phyloP scores from a whole-genome alignment of 140 eudicot genomes.

The Senecio squalidus region DNA sequence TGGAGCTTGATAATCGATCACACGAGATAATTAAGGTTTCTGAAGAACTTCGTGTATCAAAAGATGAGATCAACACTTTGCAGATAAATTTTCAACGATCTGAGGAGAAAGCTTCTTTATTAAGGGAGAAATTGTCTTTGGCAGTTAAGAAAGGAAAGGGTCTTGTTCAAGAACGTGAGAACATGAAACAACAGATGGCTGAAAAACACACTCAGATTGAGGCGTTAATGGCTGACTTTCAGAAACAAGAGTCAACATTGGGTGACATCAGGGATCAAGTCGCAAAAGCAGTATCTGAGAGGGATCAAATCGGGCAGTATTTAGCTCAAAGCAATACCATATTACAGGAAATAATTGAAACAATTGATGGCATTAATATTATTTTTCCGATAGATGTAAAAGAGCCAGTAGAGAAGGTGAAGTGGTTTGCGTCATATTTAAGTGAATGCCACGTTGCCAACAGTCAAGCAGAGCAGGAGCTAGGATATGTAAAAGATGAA shows the following conservation, averaged over 20 bases:
- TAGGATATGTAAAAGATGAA: constrained; percentile 47
- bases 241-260: constrained; percentile 39
- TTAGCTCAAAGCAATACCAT: constrained; percentile 56
- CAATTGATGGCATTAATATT: constrained; percentile 45
- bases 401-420: constrained; percentile 73
- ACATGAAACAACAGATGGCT: constrained; percentile 50
- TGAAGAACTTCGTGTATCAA: constrained; percentile 43
- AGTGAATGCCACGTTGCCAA: constrained; percentile 52
- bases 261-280: constrained; percentile 49
- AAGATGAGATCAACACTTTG: constrained; percentile 47
- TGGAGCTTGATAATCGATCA: constrained; percentile 39
- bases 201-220: constrained; percentile 77
- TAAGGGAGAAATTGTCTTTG: constrained; percentile 89
- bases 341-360: constrained; percentile 50
- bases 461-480: constrained; percentile 47
- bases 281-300: constrained; percentile 47
- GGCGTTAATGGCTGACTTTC: constrained; percentile 48
- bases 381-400: constrained; percentile 40
- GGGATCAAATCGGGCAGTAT: constrained; percentile 57
- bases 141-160: constrained; percentile 98
- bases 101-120: constrained; percentile 65
- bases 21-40: constrained; percentile 37
- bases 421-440: constrained; percentile 51
- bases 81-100: constrained; percentile 52
- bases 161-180: constrained; percentile 88